Percentiles rank a stretch among this genome's conserved stretches.
These are phyloP conservation scores for Thymus mandschuricus DNA, from an alignment of 257 asterid genomes.

Conservation along the genomic window DNA sequence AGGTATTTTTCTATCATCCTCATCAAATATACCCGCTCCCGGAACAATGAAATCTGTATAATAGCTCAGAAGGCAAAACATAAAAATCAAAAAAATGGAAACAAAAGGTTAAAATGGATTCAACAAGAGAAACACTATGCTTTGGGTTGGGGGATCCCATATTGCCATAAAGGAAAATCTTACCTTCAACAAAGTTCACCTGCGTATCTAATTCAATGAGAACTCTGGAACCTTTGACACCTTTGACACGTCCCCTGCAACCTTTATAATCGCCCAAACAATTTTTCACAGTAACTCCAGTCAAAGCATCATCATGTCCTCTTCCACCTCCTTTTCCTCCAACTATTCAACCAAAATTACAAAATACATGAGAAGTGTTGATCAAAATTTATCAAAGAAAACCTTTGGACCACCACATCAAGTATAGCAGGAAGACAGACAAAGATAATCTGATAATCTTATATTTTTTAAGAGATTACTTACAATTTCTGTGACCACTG, in stretches of 20 bases:
- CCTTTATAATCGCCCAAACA: constrained; percentile 87
- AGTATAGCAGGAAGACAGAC: constrained; percentile 41
- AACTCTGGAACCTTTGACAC: constrained; percentile 74
- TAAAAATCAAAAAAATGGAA: too few species aligned
- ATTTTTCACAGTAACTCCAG: constrained; percentile 70
- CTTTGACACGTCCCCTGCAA: constrained; percentile 82
- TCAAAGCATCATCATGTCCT: constrained; percentile 76
- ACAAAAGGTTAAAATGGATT: too few species aligned
- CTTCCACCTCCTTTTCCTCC: constrained; percentile 86
- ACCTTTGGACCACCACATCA: constrained; percentile 30
- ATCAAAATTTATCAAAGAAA: too few species aligned
- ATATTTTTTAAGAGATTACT: too few species aligned
- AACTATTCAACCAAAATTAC: too few species aligned
- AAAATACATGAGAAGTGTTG: too few species aligned
- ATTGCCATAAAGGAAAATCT: constrained; percentile 30
- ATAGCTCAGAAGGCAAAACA: too few species aligned
- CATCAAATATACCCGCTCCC: constrained; percentile 74
- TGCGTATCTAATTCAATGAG: constrained; percentile 93
- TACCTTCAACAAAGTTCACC: constrained; percentile 89
- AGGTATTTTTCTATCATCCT: constrained; percentile 63
- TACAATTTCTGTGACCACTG: too few species aligned
- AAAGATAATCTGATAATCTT: too few species aligned
- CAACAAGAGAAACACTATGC: not conserved
- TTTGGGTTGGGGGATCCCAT: too few species aligned
- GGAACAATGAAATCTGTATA: constrained; percentile 70